phyloP scores from a whole-genome alignment of 805 yeast genomes.

The Wickerhamomyces rabaulensis region DNA sequence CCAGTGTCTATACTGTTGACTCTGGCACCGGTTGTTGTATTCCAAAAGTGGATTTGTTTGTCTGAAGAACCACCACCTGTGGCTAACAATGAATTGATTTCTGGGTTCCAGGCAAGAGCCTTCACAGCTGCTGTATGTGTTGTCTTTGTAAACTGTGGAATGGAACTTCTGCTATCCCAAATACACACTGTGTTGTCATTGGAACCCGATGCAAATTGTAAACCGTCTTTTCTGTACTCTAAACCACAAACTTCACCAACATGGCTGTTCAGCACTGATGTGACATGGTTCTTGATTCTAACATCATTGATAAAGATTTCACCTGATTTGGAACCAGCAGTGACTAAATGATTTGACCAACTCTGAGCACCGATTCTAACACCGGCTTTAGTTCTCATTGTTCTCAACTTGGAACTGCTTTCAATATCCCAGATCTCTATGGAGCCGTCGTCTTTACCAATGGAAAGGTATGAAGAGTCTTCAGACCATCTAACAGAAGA shows the following conservation, averaged over 20 bases:
- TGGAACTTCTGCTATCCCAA: slow-evolving; percentile 77
- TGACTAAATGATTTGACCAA: slow-evolving; percentile 78
- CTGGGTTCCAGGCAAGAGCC: slow-evolving; percentile 94
- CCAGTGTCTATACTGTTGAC: slow-evolving; percentile 86
- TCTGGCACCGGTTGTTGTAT: slow-evolving; percentile 83
- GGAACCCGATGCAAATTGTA: slow-evolving; percentile 86
- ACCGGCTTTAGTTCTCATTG: slow-evolving; percentile 63
- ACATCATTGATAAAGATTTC: slow-evolving; percentile 86
- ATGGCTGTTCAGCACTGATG: slow-evolving; percentile 57
- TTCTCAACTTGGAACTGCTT: slow-evolving; percentile 63
- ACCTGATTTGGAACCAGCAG: slow-evolving; percentile 88
- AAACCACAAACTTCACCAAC: slow-evolving; percentile 91
- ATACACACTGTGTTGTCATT: slow-evolving; percentile 90
- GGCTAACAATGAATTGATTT: slow-evolving; percentile 75
- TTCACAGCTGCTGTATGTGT: slow-evolving; percentile 93
- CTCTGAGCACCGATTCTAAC: slow-evolving; percentile 78
- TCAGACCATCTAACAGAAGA: slow-evolving; percentile 86
- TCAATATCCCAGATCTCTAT: slow-evolving; percentile 94
- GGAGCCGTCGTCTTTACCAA: slow-evolving; percentile 79
- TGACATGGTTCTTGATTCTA: slow-evolving; percentile 72
- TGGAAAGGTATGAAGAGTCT: slow-evolving; percentile 79
- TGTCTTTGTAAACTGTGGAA: slow-evolving; percentile 70
- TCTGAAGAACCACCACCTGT: slow-evolving; percentile 97
- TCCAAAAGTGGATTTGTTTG: slow-evolving; percentile 90
- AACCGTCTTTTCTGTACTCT: slow-evolving; percentile 79